phyloP scores from a whole-genome alignment of 306 rosid species.

The Vicia villosa region DNA sequence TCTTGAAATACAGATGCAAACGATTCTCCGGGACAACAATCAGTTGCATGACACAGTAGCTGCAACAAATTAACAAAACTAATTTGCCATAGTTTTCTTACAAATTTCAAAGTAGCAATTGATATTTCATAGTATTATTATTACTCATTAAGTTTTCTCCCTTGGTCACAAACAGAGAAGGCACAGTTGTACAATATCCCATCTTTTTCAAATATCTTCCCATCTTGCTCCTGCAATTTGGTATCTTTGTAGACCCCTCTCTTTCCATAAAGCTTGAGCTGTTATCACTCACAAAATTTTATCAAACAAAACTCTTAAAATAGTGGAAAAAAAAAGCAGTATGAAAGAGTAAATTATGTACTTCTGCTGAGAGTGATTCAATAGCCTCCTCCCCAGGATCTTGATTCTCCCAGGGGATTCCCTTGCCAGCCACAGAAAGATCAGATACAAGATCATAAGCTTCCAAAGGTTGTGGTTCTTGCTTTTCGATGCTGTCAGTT shows the following conservation, averaged over 20 bases:
- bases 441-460: conserved; percentile 74
- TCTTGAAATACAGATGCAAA: conserved; percentile 70
- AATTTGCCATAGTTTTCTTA: not conserved
- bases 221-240: conserved; percentile 68
- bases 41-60: conserved; percentile 78
- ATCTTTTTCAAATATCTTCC: conserved; percentile 66
- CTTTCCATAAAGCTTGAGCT: conserved; percentile 88
- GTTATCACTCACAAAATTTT: conserved; percentile 31
- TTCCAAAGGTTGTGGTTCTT: conserved; percentile 79
- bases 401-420: conserved; percentile 83
- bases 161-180: conserved; percentile 73
- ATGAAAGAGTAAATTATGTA: conserved; percentile 31
- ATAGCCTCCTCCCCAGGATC: conserved; percentile 80
- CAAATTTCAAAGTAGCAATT: conserved; percentile 5
- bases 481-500: conserved; percentile 69
- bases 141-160: conserved; percentile 78
- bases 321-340: not conserved
- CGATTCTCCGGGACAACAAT: conserved; percentile 57
- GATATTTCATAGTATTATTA: conserved; percentile 19
- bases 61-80: conserved; percentile 43
- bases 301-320: not conserved
- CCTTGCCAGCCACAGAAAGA: conserved; percentile 70
- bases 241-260: conserved; percentile 74
- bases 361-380: conserved; percentile 72
- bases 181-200: conserved; percentile 82